Evolutionary conservation across 2,329 filamentous ascomycete genomes (phyloP), one percentile per base, ranked within the genome.

Genomic region (Grosmannia clavigera): DNA sequence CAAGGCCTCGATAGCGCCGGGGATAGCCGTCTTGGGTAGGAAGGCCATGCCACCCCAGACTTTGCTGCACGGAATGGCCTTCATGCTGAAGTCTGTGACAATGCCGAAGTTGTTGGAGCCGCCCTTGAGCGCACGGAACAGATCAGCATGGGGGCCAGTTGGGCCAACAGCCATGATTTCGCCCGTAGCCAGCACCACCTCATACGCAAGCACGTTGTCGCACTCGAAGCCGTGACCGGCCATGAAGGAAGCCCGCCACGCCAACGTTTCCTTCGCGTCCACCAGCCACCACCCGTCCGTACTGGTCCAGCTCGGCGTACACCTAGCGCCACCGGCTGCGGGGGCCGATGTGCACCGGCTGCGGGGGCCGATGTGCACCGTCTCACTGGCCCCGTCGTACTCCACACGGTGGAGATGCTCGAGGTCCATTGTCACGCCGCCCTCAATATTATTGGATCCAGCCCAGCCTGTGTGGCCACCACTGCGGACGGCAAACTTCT

Each of bases 31-130:
- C 14, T n/a, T 31, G 52, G 52, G 29, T 27, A 54, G 4, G 3
- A 54, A n/a, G 29, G 52, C 19, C 29, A 59, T 58, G 55, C 62
- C 62, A 43, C 60, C 60, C 62, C 62, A 61, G 57, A 63, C 29
- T 27, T 38, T 22, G 43, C 31, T 46, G 46, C 27, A n/a, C 22
- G 52, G 52, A 12, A 54, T 55, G 27, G 58, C 58, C 52, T 43
- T 38, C 40, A 33, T 58, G 53, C 63, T 63, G 57, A 66, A 58
- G 29, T 61, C 58, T 19, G 71, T 66, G 3, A 67, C 63, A 55
- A 70, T 65, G 57, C 73, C 74, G 53, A 75, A 74, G 64, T 77
- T 78, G 62, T 68, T 71, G 27, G 70, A 68, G 29, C 76, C 76
- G n/a, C 75, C 75, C 52, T 73, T 71, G 2, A 76, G 67, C 2